Conservation (phyloP, 73 alveolate species). For the Paramecium primaurelia region DNA sequence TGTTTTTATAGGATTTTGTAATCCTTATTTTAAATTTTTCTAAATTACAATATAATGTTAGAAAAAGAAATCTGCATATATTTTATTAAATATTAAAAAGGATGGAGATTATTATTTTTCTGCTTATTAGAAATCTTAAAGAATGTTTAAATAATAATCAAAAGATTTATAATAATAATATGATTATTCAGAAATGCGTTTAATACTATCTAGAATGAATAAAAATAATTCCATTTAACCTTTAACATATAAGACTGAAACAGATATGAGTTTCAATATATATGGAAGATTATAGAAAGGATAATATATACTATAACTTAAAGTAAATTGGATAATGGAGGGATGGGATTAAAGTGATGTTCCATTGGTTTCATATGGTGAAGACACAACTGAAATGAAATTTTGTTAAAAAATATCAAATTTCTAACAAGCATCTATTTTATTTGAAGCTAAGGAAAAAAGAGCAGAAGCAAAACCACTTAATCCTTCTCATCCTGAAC, state of each 20-base stretch:
- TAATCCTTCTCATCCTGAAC: neutral
- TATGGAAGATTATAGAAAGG: slow-evolving; percentile 39
- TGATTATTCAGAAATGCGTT: neutral
- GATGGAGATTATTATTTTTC: slow-evolving; percentile 43
- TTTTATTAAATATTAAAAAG: neutral
- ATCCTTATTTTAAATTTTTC: neutral
- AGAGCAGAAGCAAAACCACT: neutral
- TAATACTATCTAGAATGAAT: neutral
- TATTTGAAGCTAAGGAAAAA: neutral
- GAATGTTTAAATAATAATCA: slow-evolving; percentile 30
- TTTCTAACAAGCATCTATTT: neutral
- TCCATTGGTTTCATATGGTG: neutral
- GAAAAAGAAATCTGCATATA: neutral
- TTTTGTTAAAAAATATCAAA: neutral
- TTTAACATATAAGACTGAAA: neutral
- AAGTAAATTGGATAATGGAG: neutral
- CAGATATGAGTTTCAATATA: neutral
- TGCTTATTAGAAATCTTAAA: slow-evolving; percentile 20
- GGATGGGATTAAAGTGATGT: neutral
- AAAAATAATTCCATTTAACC: neutral
- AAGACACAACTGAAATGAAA: neutral
- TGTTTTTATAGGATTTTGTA: slow-evolving; percentile 28
- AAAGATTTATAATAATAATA: neutral
- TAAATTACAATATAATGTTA: neutral
- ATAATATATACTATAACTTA: neutral